These are phyloP conservation scores for Trametes polyzona DNA, from an alignment of 1,284 basidiomycete genomes.

Conservation along the genomic window DNA sequence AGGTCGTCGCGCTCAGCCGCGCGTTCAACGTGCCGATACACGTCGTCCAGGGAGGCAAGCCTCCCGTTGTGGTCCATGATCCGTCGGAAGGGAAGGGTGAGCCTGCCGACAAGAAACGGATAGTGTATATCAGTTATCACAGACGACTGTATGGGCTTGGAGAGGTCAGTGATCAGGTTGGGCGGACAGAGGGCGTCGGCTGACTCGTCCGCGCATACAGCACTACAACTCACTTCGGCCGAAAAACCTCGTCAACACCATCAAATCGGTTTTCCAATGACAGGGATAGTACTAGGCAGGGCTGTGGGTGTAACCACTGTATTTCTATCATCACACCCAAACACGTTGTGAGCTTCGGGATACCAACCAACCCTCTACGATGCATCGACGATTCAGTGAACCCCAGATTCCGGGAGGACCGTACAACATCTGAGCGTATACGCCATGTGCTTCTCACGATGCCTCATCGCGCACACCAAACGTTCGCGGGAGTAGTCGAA, in stretches of 20 bases:
- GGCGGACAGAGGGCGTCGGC: slow-evolving; percentile 4
- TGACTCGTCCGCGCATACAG: slow-evolving; percentile 42
- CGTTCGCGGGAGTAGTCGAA: neutral
- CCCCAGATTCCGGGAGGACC: too few relatives aligned
- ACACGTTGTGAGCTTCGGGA: too few relatives aligned
- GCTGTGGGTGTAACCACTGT: neutral
- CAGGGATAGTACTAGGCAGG: too few relatives aligned
- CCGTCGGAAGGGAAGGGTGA: slow-evolving; percentile 46
- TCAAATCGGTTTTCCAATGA: slow-evolving; percentile 42
- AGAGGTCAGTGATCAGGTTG: slow-evolving; percentile 63
- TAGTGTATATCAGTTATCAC: slow-evolving; percentile 87
- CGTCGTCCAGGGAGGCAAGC: slow-evolving; percentile 85
- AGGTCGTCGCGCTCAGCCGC: slow-evolving; percentile 89
- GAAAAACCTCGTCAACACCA: slow-evolving; percentile 48
- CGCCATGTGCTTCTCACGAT: too few relatives aligned
- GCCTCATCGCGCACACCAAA: neutral
- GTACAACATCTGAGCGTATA: too few relatives aligned
- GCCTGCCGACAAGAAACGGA: slow-evolving; percentile 43
- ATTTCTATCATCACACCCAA: too few relatives aligned
- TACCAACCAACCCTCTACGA: too few relatives aligned
- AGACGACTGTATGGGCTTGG: slow-evolving; percentile 91
- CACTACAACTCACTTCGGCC: slow-evolving; percentile 88
- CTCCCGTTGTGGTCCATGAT: slow-evolving; percentile 83
- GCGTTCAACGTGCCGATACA: slow-evolving; percentile 90
- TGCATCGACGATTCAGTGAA: too few relatives aligned